Base-by-base conservation (phyloP, 164 flowering plant genomes). In the Euptelea pleiosperma region DNA sequence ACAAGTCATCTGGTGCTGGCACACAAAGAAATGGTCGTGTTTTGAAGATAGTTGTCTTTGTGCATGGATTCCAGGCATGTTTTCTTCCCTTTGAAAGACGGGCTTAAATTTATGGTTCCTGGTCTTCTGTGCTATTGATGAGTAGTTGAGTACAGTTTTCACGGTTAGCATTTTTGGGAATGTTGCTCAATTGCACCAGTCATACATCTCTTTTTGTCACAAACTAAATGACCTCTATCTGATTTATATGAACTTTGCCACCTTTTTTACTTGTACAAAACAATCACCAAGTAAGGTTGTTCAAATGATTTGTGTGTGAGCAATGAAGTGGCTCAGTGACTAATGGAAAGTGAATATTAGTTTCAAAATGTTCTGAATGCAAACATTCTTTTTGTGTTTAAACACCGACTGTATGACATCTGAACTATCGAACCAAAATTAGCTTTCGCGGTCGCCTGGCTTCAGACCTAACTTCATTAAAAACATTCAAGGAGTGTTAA, bases 51-150 rank as follows among this genome's bases (percentile, higher is more conserved):
- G 96, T 82, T 49, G 82, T 90, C 61, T 91, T 94, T 70, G 99
- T 91, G 57, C 99, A 94, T 75, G 99, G 99, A 19, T 94, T 94
- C 74, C 99, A 94, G 97, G 99, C 70, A 75, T 63, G 82, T 64
- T 48, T 52, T 40, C 34, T 54, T 57, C 55, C 59, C 54, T 21
- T 5, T 2, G 16, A 56, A 9, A 14, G n/a, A 46, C 21, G 45
- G n/a, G 16, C 45, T 47, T 35, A 26, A 5, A 31, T 35, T 43
- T 56, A 21, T 40, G 24, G 44, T 44, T 33, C 35, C 41, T 33
- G n/a, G 9, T 28, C 3, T 35, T 28, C 16, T 34, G 15, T 47
- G 22, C 8, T 14, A 46, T 46, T 16, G 43, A 58, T 34, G 28
- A 44, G 29, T 19, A 8, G n/a, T n/a, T 29, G 40, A 3, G n/a